Percentiles rank a stretch among this genome's conserved stretches.
phyloP scores from a whole-genome alignment of 768 basidiomycete genomes.

The Neoboletus subvelutipes region DNA sequence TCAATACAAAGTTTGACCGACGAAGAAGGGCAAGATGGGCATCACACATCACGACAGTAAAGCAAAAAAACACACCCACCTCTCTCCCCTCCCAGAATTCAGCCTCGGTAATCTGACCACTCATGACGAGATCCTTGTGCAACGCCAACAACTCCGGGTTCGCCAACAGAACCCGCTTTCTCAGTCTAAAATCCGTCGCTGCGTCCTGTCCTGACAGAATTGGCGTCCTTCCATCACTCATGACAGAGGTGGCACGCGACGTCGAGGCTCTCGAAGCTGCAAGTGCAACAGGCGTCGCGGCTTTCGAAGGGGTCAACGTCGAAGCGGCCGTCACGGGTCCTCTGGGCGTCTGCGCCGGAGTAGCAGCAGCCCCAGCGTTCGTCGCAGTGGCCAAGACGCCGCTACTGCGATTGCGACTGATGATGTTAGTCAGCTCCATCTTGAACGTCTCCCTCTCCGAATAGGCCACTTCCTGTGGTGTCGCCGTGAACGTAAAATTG shows the following conservation, averaged over 20 bases:
- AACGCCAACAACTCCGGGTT: slow-evolving; percentile 76
- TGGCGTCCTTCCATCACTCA: slow-evolving; percentile 52
- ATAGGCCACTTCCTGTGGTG: slow-evolving; percentile 56
- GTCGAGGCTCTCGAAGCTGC: slow-evolving; percentile 44
- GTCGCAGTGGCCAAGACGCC: slow-evolving; percentile 11
- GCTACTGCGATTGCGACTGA: slow-evolving; percentile 65
- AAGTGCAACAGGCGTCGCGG: slow-evolving; percentile 32
- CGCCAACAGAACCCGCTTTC: slow-evolving; percentile 76
- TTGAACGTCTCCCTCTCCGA: slow-evolving; percentile 83
- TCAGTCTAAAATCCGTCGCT: slow-evolving; percentile 65
- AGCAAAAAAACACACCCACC: slow-evolving; percentile 42
- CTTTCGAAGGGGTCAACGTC: slow-evolving; percentile 21
- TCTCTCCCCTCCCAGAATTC: slow-evolving; percentile 99
- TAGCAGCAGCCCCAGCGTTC: slow-evolving; percentile 14
- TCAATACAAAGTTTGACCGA: background rate
- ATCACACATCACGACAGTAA: slow-evolving; percentile 7
- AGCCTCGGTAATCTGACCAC: slow-evolving; percentile 80
- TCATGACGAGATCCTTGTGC: slow-evolving; percentile 87
- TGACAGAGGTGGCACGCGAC: slow-evolving; percentile 64
- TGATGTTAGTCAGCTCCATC: slow-evolving; percentile 71
- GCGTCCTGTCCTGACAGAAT: slow-evolving; percentile 59
- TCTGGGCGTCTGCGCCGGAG: slow-evolving; percentile 24
- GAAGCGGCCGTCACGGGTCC: slow-evolving; percentile 22
- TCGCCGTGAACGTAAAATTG: slow-evolving; percentile 77
- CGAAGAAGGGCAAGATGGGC: background rate